Conservation (phyloP, 768 basidiomycete species). For the Trametes sanguinea region DNA sequence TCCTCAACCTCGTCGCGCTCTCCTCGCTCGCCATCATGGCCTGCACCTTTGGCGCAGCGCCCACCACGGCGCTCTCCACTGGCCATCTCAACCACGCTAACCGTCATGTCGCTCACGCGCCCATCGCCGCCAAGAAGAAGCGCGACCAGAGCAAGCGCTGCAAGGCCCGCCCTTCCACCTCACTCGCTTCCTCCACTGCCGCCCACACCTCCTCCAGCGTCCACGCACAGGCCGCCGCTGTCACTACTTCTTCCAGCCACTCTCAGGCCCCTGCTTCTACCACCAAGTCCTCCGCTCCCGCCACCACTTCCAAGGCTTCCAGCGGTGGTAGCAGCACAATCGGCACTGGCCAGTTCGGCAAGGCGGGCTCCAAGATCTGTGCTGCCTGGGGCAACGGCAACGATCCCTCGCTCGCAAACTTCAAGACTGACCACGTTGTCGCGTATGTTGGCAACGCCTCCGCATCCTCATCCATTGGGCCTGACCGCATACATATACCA, state of each 20-base stretch:
- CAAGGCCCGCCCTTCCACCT: constrained; percentile 48
- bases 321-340: constrained; percentile 11
- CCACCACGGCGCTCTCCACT: constrained; percentile 52
- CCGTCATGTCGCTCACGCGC: constrained; percentile 46
- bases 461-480: too few relatives aligned
- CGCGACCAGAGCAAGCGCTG: constrained; percentile 50
- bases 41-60: constrained; percentile 46
- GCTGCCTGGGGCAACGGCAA: constrained; percentile 68
- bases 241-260: constrained; percentile 17
- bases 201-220: constrained; percentile 11
- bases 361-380: constrained; percentile 49
- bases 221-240: constrained; percentile 14
- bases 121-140: constrained; percentile 48
- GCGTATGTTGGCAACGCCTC: constrained; percentile 38
- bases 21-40: constrained; percentile 59
- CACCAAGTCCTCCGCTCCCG: constrained; percentile 21
- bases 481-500: constrained; percentile 16
- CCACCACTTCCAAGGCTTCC: constrained; percentile 18
- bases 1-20: constrained; percentile 61
- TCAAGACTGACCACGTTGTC: constrained; percentile 45
- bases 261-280: constrained; percentile 17
- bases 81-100: constrained; percentile 32
- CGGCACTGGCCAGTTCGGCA: constrained; percentile 5
- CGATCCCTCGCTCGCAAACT: constrained; percentile 50
- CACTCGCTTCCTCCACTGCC: constrained; percentile 4